Percentiles rank a stretch among this genome's conserved stretches.
Evolutionary conservation across 768 basidiomycete genomes (phyloP).

Genomic region (Boletus bicolor): DNA sequence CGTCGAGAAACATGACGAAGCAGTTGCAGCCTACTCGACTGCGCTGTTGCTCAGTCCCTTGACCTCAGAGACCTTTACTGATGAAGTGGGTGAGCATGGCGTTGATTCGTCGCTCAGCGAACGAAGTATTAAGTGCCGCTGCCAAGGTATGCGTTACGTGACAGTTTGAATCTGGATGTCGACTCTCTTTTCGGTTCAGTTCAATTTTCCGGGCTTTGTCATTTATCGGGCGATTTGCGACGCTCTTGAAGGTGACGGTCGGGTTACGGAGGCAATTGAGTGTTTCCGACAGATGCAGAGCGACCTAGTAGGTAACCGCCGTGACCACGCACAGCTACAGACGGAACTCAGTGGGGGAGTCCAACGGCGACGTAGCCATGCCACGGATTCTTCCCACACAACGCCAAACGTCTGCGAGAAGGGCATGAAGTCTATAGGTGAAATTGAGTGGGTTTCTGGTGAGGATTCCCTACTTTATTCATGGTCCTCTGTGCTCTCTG

Average conservation of each 20-base stretch:
- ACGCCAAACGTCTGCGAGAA: background rate
- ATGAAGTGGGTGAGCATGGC: constrained; percentile 3
- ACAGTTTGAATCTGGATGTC: background rate
- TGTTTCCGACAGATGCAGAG: background rate
- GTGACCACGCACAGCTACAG: background rate
- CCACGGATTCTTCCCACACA: background rate
- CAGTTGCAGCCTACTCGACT: background rate
- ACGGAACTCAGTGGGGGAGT: background rate
- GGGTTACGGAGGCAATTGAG: background rate
- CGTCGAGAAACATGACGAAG: background rate
- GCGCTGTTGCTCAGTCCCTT: background rate
- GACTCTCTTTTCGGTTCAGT: background rate
- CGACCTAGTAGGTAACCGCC: background rate
- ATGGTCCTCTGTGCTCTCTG: no score
- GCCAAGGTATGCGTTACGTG: background rate
- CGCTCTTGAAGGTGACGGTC: background rate
- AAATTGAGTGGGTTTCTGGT: no score
- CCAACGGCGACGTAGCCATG: no score
- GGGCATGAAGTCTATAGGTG: no score
- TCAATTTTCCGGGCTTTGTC: background rate
- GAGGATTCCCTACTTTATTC: no score
- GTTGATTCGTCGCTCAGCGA: background rate
- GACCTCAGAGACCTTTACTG: background rate
- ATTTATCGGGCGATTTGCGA: constrained; percentile 4
- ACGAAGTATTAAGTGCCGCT: background rate